phyloP scores from a whole-genome alignment of 2,329 filamentous ascomycete species.

The Monosporascus sp. region DNA sequence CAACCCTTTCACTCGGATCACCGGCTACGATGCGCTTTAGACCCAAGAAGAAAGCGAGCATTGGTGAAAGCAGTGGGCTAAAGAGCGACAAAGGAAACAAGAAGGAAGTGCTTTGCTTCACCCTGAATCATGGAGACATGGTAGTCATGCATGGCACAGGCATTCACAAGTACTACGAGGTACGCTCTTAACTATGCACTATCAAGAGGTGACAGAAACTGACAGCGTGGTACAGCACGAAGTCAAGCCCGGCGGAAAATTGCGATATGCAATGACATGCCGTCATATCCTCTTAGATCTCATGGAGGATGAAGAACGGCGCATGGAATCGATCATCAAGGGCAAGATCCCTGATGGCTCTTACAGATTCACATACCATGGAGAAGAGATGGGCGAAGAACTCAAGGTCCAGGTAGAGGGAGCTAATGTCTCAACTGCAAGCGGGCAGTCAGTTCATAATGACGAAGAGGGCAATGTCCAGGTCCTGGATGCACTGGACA shows the following conservation, averaged over 20 bases:
- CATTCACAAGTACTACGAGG: constrained; percentile 56
- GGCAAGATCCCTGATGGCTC: constrained; percentile 28
- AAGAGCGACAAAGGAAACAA: constrained; percentile 24
- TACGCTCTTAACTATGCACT: constrained; percentile 17
- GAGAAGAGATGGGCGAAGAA: background rate
- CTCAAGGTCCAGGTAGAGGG: background rate
- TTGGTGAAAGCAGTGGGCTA: constrained; percentile 13
- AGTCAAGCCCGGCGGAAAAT: constrained; percentile 43
- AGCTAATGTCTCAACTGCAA: background rate
- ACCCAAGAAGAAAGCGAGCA: constrained; percentile 38
- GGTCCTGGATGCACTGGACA: no score
- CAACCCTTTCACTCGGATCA: constrained; percentile 55
- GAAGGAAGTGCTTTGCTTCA: constrained; percentile 30
- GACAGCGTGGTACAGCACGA: constrained; percentile 35
- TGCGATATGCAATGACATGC: constrained; percentile 54
- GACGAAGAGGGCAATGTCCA: background rate
- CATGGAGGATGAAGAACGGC: constrained; percentile 27
- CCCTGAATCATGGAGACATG: constrained; percentile 58
- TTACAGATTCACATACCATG: background rate
- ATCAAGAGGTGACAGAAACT: constrained; percentile 5
- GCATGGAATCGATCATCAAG: constrained; percentile 21
- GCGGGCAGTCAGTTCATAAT: background rate
- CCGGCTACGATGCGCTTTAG: constrained; percentile 54
- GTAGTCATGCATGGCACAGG: constrained; percentile 56
- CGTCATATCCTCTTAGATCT: constrained; percentile 43